phyloP scores from a whole-genome alignment of 495 filamentous ascomycete species.

The Hypoxylon perforatum region DNA sequence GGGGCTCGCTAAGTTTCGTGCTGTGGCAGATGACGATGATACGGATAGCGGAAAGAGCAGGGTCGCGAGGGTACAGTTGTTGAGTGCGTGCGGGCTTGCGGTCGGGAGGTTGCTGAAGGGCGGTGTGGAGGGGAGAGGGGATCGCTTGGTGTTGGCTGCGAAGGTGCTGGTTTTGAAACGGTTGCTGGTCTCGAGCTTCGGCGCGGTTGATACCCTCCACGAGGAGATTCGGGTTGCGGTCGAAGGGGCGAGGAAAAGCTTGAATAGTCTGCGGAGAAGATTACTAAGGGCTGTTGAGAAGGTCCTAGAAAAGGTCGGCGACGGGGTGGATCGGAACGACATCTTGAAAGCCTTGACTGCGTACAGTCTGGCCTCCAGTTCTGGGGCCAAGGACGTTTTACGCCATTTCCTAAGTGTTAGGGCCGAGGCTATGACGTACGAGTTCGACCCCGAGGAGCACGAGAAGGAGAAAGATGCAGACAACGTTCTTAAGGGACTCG shows the following conservation, averaged over 20 bases:
- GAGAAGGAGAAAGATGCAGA: slow-evolving; percentile 49
- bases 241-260: slow-evolving; percentile 69
- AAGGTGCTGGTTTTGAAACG: slow-evolving; percentile 85
- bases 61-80: slow-evolving; percentile 53
- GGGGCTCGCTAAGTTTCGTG: slow-evolving; percentile 68
- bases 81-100: slow-evolving; percentile 54
- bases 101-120: slow-evolving; percentile 62
- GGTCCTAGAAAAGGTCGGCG: slow-evolving; percentile 64
- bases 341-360: slow-evolving; percentile 81
- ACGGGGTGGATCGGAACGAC: slow-evolving; percentile 55
- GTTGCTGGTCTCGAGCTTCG: slow-evolving; percentile 71
- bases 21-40: slow-evolving; percentile 26
- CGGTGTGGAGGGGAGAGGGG: slow-evolving; percentile 49
- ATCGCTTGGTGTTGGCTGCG: slow-evolving; percentile 73
- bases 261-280: slow-evolving; percentile 68
- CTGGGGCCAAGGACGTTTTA: slow-evolving; percentile 82
- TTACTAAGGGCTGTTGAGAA: slow-evolving; percentile 75
- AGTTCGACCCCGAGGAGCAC: slow-evolving; percentile 59
- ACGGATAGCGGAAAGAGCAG: slow-evolving; percentile 15
- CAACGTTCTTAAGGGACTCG: slow-evolving; percentile 70
- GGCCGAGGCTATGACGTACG: slow-evolving; percentile 69
- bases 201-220: slow-evolving; percentile 47
- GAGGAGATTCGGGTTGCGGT: slow-evolving; percentile 60
- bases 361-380: slow-evolving; percentile 84
- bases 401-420: slow-evolving; percentile 83